Evolutionary conservation across 73 alveolate genomes (phyloP), one percentile per base, ranked within the genome.

Genomic region (Tetrahymena elliotti): DNA sequence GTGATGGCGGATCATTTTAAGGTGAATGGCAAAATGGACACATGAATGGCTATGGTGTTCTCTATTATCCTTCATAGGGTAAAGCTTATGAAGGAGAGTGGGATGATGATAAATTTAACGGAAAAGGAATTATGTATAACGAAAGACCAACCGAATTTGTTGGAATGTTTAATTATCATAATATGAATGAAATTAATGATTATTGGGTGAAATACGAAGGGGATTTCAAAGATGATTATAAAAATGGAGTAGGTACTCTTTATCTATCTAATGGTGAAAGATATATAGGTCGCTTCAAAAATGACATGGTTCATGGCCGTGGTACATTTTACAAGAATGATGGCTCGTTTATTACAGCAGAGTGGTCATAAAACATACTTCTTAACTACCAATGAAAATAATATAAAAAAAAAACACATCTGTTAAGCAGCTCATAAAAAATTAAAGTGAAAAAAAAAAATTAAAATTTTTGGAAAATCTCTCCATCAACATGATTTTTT

Each of bases 41-140:
- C 38, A 94, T 94, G 96, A 94, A 94, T 94, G 96, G 96, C 34
- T 84, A 24, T 11, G 96, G 96, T 84, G 93, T 94, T 2, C 84
- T 94, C 8, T 94, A 83, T 35, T 94, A 94, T 94, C 95, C 96
- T 20, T 94, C 96, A 1, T 68, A 93, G 22, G 84, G 47, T 84
- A 94, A 94, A 68, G 96, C 96, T 22, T 94, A 94, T 94, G 96
- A 94, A 33, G 96, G 96, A 84, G 33, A 94, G 8, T 94, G 96
- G 96, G 93, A 84, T 24, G 41, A 94, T 94, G 96, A 94, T 92
- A 94, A 94, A 37, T 94, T 94, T 94, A 92, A 94, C 35, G 96
- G 96, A 9, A 84, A 92, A 47, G 96, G 96, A 6, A 94, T 94
- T 9, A 84, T 94, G 96, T 94, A 94, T 52, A 94, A 94, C 83